phyloP scores from a whole-genome alignment of 2,329 filamentous ascomycete genomes.

The Cytospora mali region DNA sequence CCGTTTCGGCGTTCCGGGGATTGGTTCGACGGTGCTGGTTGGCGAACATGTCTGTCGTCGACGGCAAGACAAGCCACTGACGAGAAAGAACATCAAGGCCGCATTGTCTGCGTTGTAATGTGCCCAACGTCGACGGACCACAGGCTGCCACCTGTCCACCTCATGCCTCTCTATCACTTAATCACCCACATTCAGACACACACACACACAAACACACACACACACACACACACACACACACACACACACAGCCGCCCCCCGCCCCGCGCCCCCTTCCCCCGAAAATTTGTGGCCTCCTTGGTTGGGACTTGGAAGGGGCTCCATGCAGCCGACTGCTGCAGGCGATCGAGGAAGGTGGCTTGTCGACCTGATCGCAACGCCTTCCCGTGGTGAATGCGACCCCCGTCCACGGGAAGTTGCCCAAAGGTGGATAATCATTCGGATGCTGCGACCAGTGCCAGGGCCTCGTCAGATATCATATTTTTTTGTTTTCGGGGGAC shows the following conservation, averaged over 20 bases:
- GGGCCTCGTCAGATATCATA: conserved; percentile 25
- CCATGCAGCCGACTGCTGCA: conserved; percentile 1
- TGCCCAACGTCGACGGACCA: conserved; percentile 4
- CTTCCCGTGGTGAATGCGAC: conserved; percentile 7
- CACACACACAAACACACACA: too few species aligned
- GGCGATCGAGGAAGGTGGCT: conserved; percentile 15
- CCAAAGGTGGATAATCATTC: conserved; percentile 12
- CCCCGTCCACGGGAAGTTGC: conserved; percentile 2
- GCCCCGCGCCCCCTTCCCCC: too few species aligned
- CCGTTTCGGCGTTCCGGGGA: conserved; percentile 19
- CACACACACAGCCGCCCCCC: too few species aligned
- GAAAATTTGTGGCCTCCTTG: conserved; percentile 1
- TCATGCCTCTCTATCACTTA: neutral
- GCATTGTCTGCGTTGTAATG: neutral
- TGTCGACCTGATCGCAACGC: conserved; percentile 10
- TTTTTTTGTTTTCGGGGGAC: conserved; percentile 19
- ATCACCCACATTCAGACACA: neutral
- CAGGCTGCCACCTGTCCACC: neutral
- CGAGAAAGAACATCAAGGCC: neutral
- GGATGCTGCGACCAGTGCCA: conserved; percentile 17
- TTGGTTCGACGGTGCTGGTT: conserved; percentile 13
- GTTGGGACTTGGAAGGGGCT: neutral
- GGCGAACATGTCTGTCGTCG: neutral
- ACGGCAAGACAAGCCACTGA: neutral
- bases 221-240: too few species aligned